These are phyloP conservation scores for Thermothielavioides terrestris DNA, from an alignment of 495 filamentous ascomycete genomes.

Conservation along the genomic window DNA sequence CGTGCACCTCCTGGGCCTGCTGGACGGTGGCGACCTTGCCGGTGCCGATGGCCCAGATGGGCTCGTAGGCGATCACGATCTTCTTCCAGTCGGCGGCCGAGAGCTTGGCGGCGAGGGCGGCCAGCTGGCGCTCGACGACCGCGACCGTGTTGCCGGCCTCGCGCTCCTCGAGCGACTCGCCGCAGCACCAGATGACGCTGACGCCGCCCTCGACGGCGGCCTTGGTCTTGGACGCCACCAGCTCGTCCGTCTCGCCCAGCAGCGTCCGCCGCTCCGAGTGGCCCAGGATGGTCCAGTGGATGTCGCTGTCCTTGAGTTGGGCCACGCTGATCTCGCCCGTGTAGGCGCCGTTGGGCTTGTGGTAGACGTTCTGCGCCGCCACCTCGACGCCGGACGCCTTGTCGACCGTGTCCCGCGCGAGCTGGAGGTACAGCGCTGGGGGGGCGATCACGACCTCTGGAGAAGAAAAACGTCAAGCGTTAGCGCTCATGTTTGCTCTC, in stretches of 20 bases:
- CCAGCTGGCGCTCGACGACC: slow-evolving; percentile 75
- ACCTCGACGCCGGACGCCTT: slow-evolving; percentile 58
- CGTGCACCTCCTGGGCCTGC: slow-evolving; percentile 94
- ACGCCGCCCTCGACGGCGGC: slow-evolving; percentile 78
- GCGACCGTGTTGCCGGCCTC: slow-evolving; percentile 79
- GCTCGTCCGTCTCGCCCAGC: slow-evolving; percentile 73
- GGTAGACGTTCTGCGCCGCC: slow-evolving; percentile 89
- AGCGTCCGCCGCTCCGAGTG: slow-evolving; percentile 90
- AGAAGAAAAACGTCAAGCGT: not conserved
- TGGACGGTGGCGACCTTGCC: slow-evolving; percentile 91
- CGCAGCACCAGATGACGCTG: slow-evolving; percentile 90
- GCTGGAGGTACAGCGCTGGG: slow-evolving; percentile 80
- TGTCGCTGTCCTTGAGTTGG: slow-evolving; percentile 78
- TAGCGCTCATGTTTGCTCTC: too few species aligned
- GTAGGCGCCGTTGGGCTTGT: slow-evolving; percentile 94
- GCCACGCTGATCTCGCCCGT: slow-evolving; percentile 90
- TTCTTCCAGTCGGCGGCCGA: slow-evolving; percentile 72
- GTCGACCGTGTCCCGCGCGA: slow-evolving; percentile 61
- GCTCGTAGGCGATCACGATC: slow-evolving; percentile 96
- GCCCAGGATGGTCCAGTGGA: slow-evolving; percentile 84
- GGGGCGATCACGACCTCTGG: slow-evolving; percentile 91
- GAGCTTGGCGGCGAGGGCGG: slow-evolving; percentile 57
- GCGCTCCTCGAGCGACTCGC: slow-evolving; percentile 87
- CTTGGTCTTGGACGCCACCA: slow-evolving; percentile 89
- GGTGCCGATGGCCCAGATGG: slow-evolving; percentile 98